Base-by-base conservation (phyloP, 257 asterid genomes). In the Avicennia marina region DNA sequence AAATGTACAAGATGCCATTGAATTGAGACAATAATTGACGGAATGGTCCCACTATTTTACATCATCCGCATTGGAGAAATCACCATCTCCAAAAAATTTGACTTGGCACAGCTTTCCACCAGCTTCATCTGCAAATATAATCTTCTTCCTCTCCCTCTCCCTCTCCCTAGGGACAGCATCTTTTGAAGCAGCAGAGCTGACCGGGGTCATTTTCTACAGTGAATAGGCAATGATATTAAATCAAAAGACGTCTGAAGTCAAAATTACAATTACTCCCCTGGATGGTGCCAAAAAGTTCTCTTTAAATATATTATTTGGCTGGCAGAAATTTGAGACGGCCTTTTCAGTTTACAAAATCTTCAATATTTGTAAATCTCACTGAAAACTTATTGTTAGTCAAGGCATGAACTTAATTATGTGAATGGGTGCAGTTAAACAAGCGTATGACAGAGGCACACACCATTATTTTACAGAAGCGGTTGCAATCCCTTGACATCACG, bases 381-480 rank as follows among this genome's bases (percentile, higher is more conserved):
- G 7, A 60, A 29, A 43, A 33, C 22, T 10, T 11, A 24, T 38
- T 46, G 18, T 27, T 11, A 58, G n/a, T n/a, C n/a, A n/a, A 50
- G 50, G 12, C 4, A 20, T 52, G 41, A 24, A 33, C 29, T 18
- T 49, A 44, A 11, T 22, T 32, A 19, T 40, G 4, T 27, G 17
- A 34, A 52, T 50, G 38, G 19, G 33, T 46, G 48, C 13, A 18
- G 47, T 32, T 15, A 33, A 55, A 42, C 61, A 50, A 41, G 32
- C 36, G 15, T 16, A 58, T 10, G n/a, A 52, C 34, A 46, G 51
- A 60, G 39, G 59, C 18, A 78, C 87, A 44, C 40, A 85, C 98
- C 95, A 85, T 91, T 78, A 91, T 81, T 72, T 83, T 91, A 60
- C 98, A 91, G 65, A 91, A 87, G 16, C 98, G 89, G 71, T 69